Evolutionary conservation across 2,329 filamentous ascomycete genomes (phyloP).

Genomic region (Cyphellophora attinorum): DNA sequence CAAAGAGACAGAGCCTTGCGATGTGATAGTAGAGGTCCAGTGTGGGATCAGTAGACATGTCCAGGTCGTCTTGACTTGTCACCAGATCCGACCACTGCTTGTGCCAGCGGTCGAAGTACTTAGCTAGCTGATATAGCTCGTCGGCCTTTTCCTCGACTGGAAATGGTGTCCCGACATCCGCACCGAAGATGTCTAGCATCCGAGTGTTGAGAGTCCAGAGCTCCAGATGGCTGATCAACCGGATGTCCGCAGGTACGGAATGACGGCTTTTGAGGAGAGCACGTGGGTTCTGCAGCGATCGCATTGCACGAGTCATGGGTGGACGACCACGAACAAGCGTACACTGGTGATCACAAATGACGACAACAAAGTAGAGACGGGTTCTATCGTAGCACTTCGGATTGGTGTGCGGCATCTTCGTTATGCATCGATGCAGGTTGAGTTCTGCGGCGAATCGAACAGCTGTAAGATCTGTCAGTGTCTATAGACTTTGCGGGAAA

Average conservation of each 20-base stretch:
- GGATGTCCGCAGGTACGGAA: slow-evolving; percentile 44
- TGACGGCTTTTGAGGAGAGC: slow-evolving; percentile 41
- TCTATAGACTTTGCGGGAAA: too few species aligned
- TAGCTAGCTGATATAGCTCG: slow-evolving; percentile 30
- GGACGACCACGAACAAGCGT: slow-evolving; percentile 52
- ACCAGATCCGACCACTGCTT: slow-evolving; percentile 38
- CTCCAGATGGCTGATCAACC: slow-evolving; percentile 49
- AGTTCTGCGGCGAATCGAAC: slow-evolving; percentile 49
- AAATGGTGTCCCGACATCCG: slow-evolving; percentile 43
- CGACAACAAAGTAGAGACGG: slow-evolving; percentile 41
- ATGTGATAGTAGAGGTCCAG: slow-evolving; percentile 44
- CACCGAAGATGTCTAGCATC: slow-evolving; percentile 47
- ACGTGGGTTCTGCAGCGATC: slow-evolving; percentile 47
- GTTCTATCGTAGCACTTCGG: slow-evolving; percentile 31
- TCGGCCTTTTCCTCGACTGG: slow-evolving; percentile 39
- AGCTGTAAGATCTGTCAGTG: slow-evolving; percentile 34
- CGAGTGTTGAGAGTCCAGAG: slow-evolving; percentile 47
- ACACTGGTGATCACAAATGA: slow-evolving; percentile 50
- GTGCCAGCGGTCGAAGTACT: slow-evolving; percentile 42
- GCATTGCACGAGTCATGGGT: slow-evolving; percentile 48
- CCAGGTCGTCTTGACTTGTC: slow-evolving; percentile 36
- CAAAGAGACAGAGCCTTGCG: slow-evolving; percentile 42
- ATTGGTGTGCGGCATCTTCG: slow-evolving; percentile 23
- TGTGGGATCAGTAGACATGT: slow-evolving; percentile 40
- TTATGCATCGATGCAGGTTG: slow-evolving; percentile 44